phyloP scores from a whole-genome alignment of 2,329 filamentous ascomycete species.

The Paecilomyces variotii region DNA sequence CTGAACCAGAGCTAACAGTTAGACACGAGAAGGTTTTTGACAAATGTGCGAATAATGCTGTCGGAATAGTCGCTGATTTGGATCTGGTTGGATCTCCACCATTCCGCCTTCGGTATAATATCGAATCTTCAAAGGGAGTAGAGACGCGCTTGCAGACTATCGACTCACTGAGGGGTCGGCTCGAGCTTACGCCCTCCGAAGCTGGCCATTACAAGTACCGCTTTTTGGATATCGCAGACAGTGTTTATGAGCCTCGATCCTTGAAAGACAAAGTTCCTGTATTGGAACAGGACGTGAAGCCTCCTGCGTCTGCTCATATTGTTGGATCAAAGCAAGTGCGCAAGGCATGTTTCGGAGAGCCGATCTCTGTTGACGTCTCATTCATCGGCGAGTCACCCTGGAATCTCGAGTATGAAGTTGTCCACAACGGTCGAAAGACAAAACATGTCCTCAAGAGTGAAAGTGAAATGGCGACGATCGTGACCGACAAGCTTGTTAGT shows the following conservation, averaged over 20 bases:
- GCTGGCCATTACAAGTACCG: conserved; percentile 82
- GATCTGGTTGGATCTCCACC: conserved; percentile 89
- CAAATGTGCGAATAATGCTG: conserved; percentile 88
- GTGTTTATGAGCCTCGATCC: conserved; percentile 63
- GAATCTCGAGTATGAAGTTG: conserved; percentile 82
- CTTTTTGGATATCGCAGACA: conserved; percentile 73
- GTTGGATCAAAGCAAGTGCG: conserved; percentile 49
- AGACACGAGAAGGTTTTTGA: conserved; percentile 77
- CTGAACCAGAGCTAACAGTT: conserved; percentile 71
- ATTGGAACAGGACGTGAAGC: conserved; percentile 86
- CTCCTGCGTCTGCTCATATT: conserved; percentile 70
- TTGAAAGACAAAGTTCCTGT: conserved; percentile 55
- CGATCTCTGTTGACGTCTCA: conserved; percentile 63
- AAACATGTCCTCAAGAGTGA: conserved; percentile 61
- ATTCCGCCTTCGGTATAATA: conserved; percentile 72
- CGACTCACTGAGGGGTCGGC: conserved; percentile 67
- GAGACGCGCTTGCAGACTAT: conserved; percentile 50
- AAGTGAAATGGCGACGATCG: conserved; percentile 58
- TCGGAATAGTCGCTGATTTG: conserved; percentile 80
- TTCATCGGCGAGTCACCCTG: conserved; percentile 81
- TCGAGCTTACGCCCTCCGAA: conserved; percentile 71
- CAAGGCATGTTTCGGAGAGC: conserved; percentile 74
- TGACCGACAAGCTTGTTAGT: conserved; percentile 63
- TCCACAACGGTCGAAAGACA: conserved; percentile 78
- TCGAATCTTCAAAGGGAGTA: conserved; percentile 53